Percentiles rank a stretch among this genome's conserved stretches.
Conservation (phyloP, 2,329 filamentous ascomycete species). For the Cercospora nicotianae region DNA sequence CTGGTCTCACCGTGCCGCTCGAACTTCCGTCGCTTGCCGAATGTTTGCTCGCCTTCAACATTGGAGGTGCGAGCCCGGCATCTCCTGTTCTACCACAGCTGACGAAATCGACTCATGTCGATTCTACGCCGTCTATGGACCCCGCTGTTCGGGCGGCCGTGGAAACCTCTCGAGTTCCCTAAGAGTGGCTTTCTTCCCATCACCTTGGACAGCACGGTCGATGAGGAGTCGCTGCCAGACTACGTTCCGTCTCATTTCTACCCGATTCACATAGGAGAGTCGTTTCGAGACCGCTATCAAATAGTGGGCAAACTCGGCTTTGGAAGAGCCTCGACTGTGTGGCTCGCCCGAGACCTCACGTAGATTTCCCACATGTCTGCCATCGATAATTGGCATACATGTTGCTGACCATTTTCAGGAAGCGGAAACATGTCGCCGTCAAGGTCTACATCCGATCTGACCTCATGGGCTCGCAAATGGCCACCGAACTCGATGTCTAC, state of each 20-base stretch:
- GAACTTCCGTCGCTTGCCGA: no score
- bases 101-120: not conserved
- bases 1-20: no score
- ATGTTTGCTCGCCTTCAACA: no score
- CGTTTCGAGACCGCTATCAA: slow-evolving; percentile 7
- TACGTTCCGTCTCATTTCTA: slow-evolving; percentile 14
- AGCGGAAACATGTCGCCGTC: not conserved
- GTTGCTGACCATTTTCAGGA: not conserved
- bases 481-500: not conserved
- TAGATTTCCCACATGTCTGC: not conserved
- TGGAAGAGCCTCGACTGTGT: slow-evolving; percentile 16
- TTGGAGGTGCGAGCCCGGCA: no score
- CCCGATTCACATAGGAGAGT: slow-evolving; percentile 13
- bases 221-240: slow-evolving; percentile 14
- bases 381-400: not conserved
- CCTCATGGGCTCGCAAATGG: not conserved
- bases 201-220: not conserved
- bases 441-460: not conserved
- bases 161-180: not conserved
- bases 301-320: slow-evolving; percentile 18
- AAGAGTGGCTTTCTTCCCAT: not conserved
- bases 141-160: not conserved
- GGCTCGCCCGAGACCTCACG: slow-evolving; percentile 18
- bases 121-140: not conserved
- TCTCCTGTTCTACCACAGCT: no score